Base-by-base conservation (phyloP, 192 early-diverging fungal species). In the Backusella mclennaniae region DNA sequence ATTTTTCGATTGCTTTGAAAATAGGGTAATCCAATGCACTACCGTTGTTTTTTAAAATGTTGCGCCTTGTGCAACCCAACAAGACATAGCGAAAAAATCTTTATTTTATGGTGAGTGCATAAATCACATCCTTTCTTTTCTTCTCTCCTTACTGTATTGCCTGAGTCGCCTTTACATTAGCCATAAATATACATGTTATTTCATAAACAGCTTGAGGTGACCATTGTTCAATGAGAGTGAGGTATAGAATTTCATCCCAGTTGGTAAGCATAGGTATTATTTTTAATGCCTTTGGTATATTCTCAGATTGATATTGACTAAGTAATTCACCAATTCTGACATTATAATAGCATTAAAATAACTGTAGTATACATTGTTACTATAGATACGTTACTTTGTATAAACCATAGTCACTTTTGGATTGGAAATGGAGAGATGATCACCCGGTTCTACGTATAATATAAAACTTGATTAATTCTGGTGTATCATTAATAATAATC, bases 171-270 rank as follows among this genome's bases (percentile, higher is more conserved):
- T 69, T 41, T 15, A 49, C 26, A 36, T 23, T n/a, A 35, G 74
- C 4, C 7, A 67, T 44, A 38, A 76, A 76, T 52, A 49, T n/a
- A 42, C 23, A 26, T 19, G 74, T 76, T 23, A 44, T 44, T 19
- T 68, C 38, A 49, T 69, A 69, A 8, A 29, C 41, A 36, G 74
- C 74, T 35, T 67, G 31, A 29, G 74, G 46, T 35, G 38, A 35
- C 74, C 74, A 76, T 52, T 19, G n/a, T 12, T 67, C 29, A 19
- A 67, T 66, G 5, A n/a, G 15, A 49, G 74, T 76, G 2, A 76
- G 35, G 29, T 33, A 69, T 9, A 76, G 46, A 17, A 76, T 44
- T 31, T 76, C 66, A 15, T 69, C 74, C 74, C 74, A 76, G 31
- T 76, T 76, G 4, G 66, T 8, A 17, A 76, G 31, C n/a, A n/a